Evolutionary conservation across 106 monocot species (phyloP), one percentile per base, ranked within the genome.

Genomic region (Dendrobium chrysotoxum): DNA sequence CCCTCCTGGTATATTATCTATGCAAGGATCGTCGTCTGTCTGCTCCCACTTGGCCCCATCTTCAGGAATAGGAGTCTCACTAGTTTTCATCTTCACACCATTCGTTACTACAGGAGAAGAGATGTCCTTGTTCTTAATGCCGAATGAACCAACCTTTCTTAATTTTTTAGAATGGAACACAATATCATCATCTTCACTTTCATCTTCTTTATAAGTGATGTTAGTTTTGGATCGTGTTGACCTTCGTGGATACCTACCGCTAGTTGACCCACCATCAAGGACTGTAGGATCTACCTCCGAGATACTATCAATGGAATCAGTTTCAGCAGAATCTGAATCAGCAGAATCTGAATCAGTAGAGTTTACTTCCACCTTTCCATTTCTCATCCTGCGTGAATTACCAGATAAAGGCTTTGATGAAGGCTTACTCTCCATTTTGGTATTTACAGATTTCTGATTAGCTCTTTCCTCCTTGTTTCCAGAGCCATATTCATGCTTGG

Each of bases 181-280:
- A 80, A 85, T 79, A 54, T 81, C 78, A 53, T 81, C 83, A 38
- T 81, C 93, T 16, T 77, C 85, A 77, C 81, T 83, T 72, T 17
- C 53, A 47, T 79, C 75, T 78, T 91, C 91, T 84, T 82, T 85
- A 74, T 91, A 89, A 4, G 79, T 77, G 35, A 93, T 84, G 40
- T 93, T 84, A 41, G 83, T 82, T 80, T 87, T 91, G 64, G 84
- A 78, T 61, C 91, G 83, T 40, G 55, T 79, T 39, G 93, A 93
- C 74, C 91, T 85, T 78, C 89, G 74, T 65, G 79, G 71, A 80
- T 80, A 65, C 74, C 74, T 74, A 41, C 74, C 84, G 57, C 39
- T 47, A 39, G 46, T 54, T 21, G 61, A 53, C 11, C 75, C 68
- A 57, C 67, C 70, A 46, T 31, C 70, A 45, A 46, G 81, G 31